Conservation (phyloP, 2,329 filamentous ascomycete species). For the Aspergillus pseudotamarii region DNA sequence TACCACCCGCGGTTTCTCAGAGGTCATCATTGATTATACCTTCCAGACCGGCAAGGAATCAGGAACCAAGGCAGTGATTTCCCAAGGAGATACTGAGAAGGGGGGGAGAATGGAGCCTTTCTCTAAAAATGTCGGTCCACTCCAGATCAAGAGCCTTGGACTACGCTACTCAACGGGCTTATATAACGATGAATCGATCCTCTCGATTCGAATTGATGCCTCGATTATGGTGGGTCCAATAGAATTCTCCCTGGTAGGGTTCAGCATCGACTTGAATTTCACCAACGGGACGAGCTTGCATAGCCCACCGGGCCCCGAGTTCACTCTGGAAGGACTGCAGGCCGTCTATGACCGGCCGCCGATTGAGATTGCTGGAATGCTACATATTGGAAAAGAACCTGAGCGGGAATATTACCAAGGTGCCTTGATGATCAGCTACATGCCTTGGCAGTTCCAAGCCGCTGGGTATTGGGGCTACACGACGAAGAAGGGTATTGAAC, state of each 20-base stretch:
- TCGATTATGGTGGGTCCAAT: conserved; percentile 42
- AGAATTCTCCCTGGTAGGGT: conserved; percentile 38
- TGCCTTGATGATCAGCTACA: conserved; percentile 39
- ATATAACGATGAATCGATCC: background rate
- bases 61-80: background rate
- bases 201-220: conserved; percentile 39
- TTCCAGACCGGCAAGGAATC: background rate
- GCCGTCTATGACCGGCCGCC: conserved; percentile 40
- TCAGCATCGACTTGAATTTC: conserved; percentile 33
- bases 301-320: background rate
- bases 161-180: conserved; percentile 37
- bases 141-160: conserved; percentile 41
- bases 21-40: background rate
- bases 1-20: background rate
- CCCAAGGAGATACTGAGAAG: conserved; percentile 2
- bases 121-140: conserved; percentile 31
- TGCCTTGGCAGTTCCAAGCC: conserved; percentile 42
- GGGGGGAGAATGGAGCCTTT: conserved; percentile 7
- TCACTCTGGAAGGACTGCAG: conserved; percentile 34
- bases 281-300: conserved; percentile 5
- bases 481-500: too few species aligned
- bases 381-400: conserved; percentile 25
- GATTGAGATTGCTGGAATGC: conserved; percentile 40
- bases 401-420: conserved; percentile 36
- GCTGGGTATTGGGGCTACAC: conserved; percentile 42